Evolutionary conservation across 305 asterid species (phyloP), one percentile per base, ranked within the genome.

Genomic region (Fraxinus latifolia): DNA sequence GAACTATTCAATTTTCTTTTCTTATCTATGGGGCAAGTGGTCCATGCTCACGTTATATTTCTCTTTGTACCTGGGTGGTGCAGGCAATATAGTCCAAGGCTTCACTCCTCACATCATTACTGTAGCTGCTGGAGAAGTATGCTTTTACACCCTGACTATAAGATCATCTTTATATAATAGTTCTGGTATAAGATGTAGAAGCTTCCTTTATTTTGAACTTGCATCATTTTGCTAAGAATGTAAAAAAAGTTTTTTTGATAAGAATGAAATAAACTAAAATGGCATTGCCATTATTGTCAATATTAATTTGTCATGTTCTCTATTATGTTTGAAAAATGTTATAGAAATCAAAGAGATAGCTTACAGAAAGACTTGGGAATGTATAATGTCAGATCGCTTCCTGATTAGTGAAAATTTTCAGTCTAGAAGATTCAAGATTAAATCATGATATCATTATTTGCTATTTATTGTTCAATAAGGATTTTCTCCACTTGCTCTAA

Each of bases 61-160:
- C 3, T 19, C 31, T 2, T 65, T 12, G 60, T 34, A 73, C 23
- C 55, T 83, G 74, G 58, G 65, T 42, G 82, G 47, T 77, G 79
- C 82, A 77, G 80, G 82, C 19, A 72, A 58, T 4, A 34, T 34
- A 60, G 85, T 82, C 29, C 85, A 78, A 78, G 79, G 68, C 65
- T 77, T 83, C 76, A 83, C 81, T 77, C 81, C 84, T 77, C 84
- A 82, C 78, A 68, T 82, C 71, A 77, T 82, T 32, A 82, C 84
- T n/a, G 74, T 82, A 53, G 84, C 78, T 31, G 67, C 77, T 12
- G 81, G 81, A 77, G 84, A 82, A 70, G 84, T 82, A 82, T 55
- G 84, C 14, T 37, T 76, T 47, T 23, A 76, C 37, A 39, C 21
- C 14, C 37, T 62, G 72, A 62, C 32, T 67, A 67, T 67, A 4